These are phyloP conservation scores for Hyaloraphidium curvatum DNA, from an alignment of 192 early-diverging fungal species.

Conservation along the genomic window DNA sequence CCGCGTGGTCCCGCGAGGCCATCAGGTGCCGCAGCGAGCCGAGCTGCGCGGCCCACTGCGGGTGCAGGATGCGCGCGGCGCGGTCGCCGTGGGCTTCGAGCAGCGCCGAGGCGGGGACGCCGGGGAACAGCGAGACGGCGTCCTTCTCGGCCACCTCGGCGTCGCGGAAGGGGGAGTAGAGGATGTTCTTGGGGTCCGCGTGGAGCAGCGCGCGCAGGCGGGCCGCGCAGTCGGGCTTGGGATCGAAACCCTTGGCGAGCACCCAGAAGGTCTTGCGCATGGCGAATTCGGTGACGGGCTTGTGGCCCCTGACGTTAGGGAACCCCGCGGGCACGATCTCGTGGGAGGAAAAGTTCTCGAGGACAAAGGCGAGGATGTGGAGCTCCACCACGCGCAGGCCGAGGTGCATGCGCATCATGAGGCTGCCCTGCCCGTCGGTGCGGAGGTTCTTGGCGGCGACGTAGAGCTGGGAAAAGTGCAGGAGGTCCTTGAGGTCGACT, in stretches of 20 bases:
- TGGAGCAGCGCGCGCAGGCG: not conserved
- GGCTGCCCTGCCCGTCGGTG: not conserved
- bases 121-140: no score
- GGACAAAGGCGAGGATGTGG: not conserved
- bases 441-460: not conserved
- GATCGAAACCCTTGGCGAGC: not conserved
- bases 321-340: no score
- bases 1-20: no score
- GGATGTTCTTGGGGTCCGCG: no score
- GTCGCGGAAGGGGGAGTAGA: no score
- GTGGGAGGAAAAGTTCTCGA: not conserved
- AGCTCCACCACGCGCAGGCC: conserved; percentile 7
- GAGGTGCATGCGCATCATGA: conserved; percentile 6
- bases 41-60: no score
- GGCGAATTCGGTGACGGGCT: conserved; percentile 8
- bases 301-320: not conserved
- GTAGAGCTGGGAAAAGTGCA: conserved; percentile 6
- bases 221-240: not conserved
- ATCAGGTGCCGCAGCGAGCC: no score
- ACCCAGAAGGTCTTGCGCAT: conserved; percentile 8
- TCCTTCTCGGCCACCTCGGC: no score
- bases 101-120: no score
- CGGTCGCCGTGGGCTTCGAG: no score
- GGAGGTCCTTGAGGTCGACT: conserved; percentile 5
- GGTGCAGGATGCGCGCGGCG: no score